A percentile compares a stretch with the other conserved stretches of the same genome.
Conservation (phyloP, 305 asterid species). For the Caryopteris hybrid region DNA sequence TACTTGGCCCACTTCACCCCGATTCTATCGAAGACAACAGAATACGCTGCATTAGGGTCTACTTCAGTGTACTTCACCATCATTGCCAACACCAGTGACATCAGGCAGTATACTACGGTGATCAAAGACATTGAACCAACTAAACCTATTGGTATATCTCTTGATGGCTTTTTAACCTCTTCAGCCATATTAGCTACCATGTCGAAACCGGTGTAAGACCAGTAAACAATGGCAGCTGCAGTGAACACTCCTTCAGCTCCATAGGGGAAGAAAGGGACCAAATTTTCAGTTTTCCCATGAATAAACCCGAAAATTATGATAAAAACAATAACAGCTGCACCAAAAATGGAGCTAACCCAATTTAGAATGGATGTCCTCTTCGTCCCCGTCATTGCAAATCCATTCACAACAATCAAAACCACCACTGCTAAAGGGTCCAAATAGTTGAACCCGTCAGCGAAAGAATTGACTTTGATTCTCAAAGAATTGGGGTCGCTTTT, state of each 20-base stretch:
- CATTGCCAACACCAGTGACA: constrained; percentile 65
- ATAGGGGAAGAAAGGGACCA: constrained; percentile 71
- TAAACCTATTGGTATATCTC: constrained; percentile 84
- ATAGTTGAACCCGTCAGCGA: constrained; percentile 72
- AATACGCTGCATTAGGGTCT: constrained; percentile 84
- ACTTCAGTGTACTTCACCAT: constrained; percentile 77
- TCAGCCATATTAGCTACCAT: constrained; percentile 98
- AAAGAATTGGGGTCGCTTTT: constrained; percentile 55
- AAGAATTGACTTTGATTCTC: constrained; percentile 50
- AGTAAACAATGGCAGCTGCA: constrained; percentile 90
- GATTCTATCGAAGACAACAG: constrained; percentile 61
- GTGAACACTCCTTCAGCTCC: constrained; percentile 73
- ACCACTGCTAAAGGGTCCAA: constrained; percentile 80
- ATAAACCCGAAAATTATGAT: constrained; percentile 71
- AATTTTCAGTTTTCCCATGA: constrained; percentile 54
- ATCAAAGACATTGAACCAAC: constrained; percentile 88
- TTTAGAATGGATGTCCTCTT: constrained; percentile 56
- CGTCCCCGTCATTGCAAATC: constrained; percentile 77
- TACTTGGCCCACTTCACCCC: constrained; percentile 91
- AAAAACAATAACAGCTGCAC: constrained; percentile 52
- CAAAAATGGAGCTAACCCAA: constrained; percentile 57
- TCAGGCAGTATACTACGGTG: constrained; percentile 73
- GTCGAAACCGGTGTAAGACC: constrained; percentile 97
- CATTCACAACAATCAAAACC: constrained; percentile 53
- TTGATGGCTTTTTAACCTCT: constrained; percentile 82